A percentile compares a stretch with the other conserved stretches of the same genome.
phyloP scores from a whole-genome alignment of 169 alveolate species.

The Babesia sp. region DNA sequence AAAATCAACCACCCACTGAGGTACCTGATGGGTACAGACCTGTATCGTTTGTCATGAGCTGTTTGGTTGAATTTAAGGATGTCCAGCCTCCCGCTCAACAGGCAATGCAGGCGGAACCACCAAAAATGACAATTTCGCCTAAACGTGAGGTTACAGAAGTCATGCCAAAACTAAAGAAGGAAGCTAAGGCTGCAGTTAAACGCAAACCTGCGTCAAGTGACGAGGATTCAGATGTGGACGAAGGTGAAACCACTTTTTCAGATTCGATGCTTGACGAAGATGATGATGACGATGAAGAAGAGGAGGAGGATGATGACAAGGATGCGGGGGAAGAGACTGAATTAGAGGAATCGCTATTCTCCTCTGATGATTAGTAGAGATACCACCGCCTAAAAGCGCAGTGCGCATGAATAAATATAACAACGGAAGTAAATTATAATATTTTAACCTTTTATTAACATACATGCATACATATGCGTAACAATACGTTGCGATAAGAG shows the following conservation, averaged over 20 bases:
- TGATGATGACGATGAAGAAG: background rate
- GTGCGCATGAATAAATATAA: background rate
- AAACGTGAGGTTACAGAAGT: background rate
- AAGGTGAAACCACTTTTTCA: background rate
- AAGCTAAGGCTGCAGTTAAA: background rate
- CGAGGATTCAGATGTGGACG: background rate
- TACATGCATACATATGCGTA: background rate
- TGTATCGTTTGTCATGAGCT: constrained; percentile 74
- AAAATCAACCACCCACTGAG: constrained; percentile 50
- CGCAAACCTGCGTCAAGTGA: background rate
- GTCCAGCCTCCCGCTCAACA: background rate
- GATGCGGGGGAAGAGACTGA: background rate
- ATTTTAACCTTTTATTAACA: background rate
- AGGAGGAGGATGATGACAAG: background rate
- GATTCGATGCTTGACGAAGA: background rate
- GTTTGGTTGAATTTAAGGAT: constrained; percentile 67
- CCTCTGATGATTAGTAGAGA: too few relatives aligned
- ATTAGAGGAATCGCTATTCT: too few relatives aligned
- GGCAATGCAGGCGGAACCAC: background rate
- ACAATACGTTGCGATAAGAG: background rate
- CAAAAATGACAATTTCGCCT: background rate
- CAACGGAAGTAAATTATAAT: background rate
- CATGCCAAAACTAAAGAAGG: background rate
- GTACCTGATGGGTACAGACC: constrained; percentile 37
- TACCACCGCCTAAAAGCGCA: background rate